Evolutionary conservation across 192 early-diverging fungal species (phyloP).

Genomic region (Coemansia sp.): DNA sequence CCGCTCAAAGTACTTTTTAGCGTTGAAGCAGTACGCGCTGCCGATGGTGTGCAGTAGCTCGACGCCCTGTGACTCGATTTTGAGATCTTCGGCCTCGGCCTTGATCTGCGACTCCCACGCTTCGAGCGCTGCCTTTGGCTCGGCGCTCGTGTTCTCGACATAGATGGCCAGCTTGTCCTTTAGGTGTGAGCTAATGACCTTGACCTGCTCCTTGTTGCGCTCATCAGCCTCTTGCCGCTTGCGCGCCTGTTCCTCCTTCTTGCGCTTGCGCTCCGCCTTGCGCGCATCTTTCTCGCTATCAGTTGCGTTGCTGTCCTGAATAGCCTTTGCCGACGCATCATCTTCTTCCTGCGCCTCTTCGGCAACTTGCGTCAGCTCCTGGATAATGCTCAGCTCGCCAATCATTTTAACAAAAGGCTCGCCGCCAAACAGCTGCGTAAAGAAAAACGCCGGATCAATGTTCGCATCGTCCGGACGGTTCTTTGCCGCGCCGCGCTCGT

Average conservation of each 20-base stretch:
- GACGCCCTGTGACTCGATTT: conserved; percentile 86
- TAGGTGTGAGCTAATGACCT: conserved; percentile 63
- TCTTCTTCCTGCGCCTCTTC: conserved; percentile 61
- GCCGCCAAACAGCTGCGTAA: conserved; percentile 94
- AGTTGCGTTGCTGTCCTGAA: conserved; percentile 19
- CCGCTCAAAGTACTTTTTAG: conserved; percentile 74
- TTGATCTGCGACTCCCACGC: conserved; percentile 68
- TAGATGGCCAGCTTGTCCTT: conserved; percentile 75
- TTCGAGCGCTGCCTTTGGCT: conserved; percentile 56
- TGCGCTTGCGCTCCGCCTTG: conserved; percentile 59
- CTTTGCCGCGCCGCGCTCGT: conserved; percentile 74
- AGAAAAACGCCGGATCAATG: conserved; percentile 93
- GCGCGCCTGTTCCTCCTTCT: conserved; percentile 58
- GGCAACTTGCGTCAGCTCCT: conserved; percentile 83
- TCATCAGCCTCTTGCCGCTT: conserved; percentile 60
- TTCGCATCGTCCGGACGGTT: conserved; percentile 59
- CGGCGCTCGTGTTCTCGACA: conserved; percentile 59
- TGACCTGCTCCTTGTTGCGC: conserved; percentile 62
- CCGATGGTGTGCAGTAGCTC: conserved; percentile 93
- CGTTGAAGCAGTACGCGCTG: conserved; percentile 84
- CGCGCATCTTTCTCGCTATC: conserved; percentile 44
- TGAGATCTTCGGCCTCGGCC: conserved; percentile 83
- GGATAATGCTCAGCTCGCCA: conserved; percentile 95
- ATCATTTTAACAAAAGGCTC: conserved; percentile 97
- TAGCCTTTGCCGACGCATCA: conserved; percentile 26